Percentiles rank a stretch among this genome's conserved stretches.
Conservation (phyloP, 2,329 filamentous ascomycete genomes). For the Taxawa tesnikishii region DNA sequence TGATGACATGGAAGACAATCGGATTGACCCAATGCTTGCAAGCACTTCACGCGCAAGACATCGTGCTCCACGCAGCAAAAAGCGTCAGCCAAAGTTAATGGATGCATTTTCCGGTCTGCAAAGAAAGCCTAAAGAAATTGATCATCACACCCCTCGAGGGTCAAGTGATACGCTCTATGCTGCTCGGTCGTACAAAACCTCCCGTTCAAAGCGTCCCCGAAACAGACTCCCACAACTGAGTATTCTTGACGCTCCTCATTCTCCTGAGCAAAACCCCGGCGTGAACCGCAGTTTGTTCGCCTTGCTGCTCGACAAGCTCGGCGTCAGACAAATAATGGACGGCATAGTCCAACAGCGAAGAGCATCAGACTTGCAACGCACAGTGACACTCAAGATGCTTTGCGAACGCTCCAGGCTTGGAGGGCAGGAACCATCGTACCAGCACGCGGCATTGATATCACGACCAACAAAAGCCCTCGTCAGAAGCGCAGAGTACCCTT, state of each 20-base stretch:
- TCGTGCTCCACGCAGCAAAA: conserved; percentile 12
- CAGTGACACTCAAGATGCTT: conserved; percentile 43
- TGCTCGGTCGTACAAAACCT: no score
- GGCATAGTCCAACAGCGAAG: conserved; percentile 40
- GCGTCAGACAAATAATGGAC: conserved; percentile 32
- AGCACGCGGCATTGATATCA: no score
- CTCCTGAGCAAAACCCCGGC: conserved; percentile 21
- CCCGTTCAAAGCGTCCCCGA: no score
- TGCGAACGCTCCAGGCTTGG: conserved; percentile 38
- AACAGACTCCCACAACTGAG: conserved; percentile 25
- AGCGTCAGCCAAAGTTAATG: conserved; percentile 25
- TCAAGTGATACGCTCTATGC: no score
- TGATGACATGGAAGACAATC: conserved; percentile 33
- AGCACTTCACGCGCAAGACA: conserved; percentile 8
- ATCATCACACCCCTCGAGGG: no score
- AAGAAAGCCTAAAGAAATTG: background rate
- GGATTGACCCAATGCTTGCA: conserved; percentile 28
- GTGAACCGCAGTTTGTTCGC: conserved; percentile 41
- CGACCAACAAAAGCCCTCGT: no score
- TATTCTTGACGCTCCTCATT: conserved; percentile 34
- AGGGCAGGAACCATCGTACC: conserved; percentile 28
- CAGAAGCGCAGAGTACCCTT: no score
- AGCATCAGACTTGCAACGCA: conserved; percentile 38
- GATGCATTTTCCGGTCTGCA: conserved; percentile 16
- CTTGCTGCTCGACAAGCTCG: conserved; percentile 42